Base-by-base conservation (phyloP, 2,329 filamentous ascomycete species). In the Sphaerostilbella broomeana region DNA sequence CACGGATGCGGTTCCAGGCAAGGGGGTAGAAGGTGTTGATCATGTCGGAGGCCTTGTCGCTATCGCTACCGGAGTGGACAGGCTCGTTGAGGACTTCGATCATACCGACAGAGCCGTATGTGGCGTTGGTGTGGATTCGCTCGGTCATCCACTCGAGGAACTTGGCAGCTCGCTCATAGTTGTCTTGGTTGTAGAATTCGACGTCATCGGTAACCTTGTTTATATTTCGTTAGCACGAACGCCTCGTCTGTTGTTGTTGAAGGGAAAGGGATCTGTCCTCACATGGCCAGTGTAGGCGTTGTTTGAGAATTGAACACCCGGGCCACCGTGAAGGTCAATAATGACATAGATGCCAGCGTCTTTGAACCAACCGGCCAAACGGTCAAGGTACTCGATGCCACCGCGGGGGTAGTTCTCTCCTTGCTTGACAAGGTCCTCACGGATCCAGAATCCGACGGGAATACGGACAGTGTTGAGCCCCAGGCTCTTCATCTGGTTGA, bases 31-130 rank as follows among this genome's bases (percentile, higher is more conserved):
- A 56, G 9, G 31, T 52, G 21, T 47, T 36, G 11, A 54, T 49
- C 50, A 56, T 52, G 5, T 56, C 51, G 5, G 47, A 47, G 10
- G 51, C 50, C 25, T 52, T 32, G n/a, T 34, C 35, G 17, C 32
- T 42, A 35, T 43, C 50, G 9, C 55, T 48, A 34, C 64, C 55
- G 27, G 46, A 45, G 35, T 65, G 64, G 10, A 69, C 53, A 4
- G 76, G 75, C 52, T 80, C 76, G 49, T 79, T 80, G 38, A 79
- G 60, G 10, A 79, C 56, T 51, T 74, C 67, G 25, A 80, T 53
- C 68, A 76, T 78, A 40, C 75, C 75, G 18, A 79, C 75, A 30
- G 71, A 76, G 38, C 66, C 58, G 52, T 72, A 75, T 20, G 63
- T 64, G 24, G 56, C 36, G 43, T 64, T 68, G 25, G 51, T 59